Evolutionary conservation across 108 stramenopile species (phyloP), one percentile per base, ranked within the genome.

Genomic region (Fistulifera solaris): DNA sequence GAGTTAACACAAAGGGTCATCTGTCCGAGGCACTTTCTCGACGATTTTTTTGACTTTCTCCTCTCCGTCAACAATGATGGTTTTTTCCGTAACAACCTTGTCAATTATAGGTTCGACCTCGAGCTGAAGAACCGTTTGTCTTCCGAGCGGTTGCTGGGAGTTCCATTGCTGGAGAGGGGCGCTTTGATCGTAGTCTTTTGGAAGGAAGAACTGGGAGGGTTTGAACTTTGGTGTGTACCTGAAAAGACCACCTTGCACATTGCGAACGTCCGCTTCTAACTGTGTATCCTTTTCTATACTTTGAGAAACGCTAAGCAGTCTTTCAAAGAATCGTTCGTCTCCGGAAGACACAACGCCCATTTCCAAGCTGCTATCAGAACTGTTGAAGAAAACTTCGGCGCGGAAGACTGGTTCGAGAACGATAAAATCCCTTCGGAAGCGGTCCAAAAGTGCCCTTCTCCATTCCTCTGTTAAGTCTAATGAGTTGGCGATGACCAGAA

Each of bases 101-200:
- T 45, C 44, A 17, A 45, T 17, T 11, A 19, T 12, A 38, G 27
- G 26, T 54, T 59, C 42, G 27, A 16, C 24, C 6, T 16, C 21
- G 19, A 45, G 44, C 44, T 78, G 77, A 26, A 55, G 63, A 22
- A 78, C 51, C 28, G 46, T 64, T 52, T 78, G 77, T n/a, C 59
- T 51, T 14, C 77, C 77, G 26, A 68, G 23, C 10, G 77, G 63
- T 16, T 58, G 58, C 59, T 78, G 77, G 28, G 66, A 44, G 26
- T 68, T 54, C 49, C 67, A 78, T 46, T 78, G 77, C 48, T 71
- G 56, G 43, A 74, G 46, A 18, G 62, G 61, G 14, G 54, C 61
- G 0, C 46, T 62, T 57, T 64, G 62, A 38, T 78, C 70, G 35
- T 68, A 78, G 31, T 78, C 77, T 17, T 22, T 49, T 10, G 52